Evolutionary conservation across 352 stramenopile genomes (phyloP).

Genomic region (Globisporangium iwayamae): DNA sequence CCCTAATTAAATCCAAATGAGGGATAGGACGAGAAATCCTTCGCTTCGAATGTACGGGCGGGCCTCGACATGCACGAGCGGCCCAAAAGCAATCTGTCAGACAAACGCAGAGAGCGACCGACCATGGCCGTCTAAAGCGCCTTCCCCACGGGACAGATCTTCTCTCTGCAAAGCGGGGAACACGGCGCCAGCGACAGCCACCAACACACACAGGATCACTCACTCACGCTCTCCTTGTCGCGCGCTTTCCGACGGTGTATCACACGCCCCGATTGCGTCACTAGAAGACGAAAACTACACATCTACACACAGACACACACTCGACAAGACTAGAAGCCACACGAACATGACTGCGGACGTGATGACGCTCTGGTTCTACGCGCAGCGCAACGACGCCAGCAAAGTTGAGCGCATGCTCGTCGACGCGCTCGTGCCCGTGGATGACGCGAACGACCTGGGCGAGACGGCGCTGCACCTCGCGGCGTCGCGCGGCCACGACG

Average conservation of each 20-base stretch:
- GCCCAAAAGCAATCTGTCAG: conserved; percentile 6
- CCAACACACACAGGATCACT: not conserved
- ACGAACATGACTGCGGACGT: conserved; percentile 1
- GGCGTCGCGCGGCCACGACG: conserved; percentile 47
- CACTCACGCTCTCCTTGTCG: not conserved
- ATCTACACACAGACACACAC: not conserved
- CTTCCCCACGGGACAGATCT: conserved; percentile 7
- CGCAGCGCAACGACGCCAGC: not conserved
- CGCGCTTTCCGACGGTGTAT: conserved; percentile 5
- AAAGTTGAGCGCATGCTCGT: conserved; percentile 19
- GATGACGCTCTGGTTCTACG: conserved; percentile 11
- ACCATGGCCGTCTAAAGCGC: conserved; percentile 6
- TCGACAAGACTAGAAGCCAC: not conserved
- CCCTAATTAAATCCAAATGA: not conserved
- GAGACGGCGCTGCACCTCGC: conserved; percentile 78
- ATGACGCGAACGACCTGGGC: conserved; percentile 64
- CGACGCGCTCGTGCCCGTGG: conserved; percentile 30
- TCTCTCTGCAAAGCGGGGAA: conserved; percentile 9
- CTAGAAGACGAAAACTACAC: conserved; percentile 7
- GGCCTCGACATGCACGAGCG: not conserved
- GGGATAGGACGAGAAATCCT: conserved; percentile 11
- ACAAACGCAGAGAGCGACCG: not conserved
- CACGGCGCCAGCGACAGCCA: not conserved
- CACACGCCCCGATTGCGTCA: not conserved
- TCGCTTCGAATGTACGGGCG: not conserved